phyloP scores from a whole-genome alignment of 805 yeast species.

The Komagataella phaffii region DNA sequence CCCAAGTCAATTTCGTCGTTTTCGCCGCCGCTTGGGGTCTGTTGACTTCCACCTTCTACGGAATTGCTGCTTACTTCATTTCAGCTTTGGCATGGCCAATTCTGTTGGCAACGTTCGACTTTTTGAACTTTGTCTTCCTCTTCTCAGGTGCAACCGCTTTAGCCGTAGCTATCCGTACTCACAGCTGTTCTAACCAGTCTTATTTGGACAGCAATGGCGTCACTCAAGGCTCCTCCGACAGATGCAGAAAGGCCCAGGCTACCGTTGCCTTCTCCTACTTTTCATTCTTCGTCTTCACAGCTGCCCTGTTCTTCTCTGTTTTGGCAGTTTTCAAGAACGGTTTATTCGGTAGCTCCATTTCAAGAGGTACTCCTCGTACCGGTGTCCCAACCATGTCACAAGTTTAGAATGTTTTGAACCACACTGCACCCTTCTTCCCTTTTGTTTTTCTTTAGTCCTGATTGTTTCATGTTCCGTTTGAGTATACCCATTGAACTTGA shows the following conservation, averaged over 20 bases:
- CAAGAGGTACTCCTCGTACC: constrained; percentile 46
- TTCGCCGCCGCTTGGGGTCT: constrained; percentile 84
- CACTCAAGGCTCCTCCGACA: constrained; percentile 61
- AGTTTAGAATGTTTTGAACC: constrained; percentile 35
- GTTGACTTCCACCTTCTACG: constrained; percentile 69
- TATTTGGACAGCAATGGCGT: constrained; percentile 58
- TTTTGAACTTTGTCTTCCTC: constrained; percentile 81
- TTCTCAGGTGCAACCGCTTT: constrained; percentile 91
- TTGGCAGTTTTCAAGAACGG: constrained; percentile 41
- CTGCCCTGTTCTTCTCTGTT: constrained; percentile 38
- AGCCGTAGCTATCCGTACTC: constrained; percentile 80
- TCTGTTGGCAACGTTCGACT: constrained; percentile 61
- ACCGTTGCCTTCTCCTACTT: constrained; percentile 74
- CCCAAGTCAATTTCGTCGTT: constrained; percentile 82
- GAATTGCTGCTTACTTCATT: constrained; percentile 62
- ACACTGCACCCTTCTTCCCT: neutral
- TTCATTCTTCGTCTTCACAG: constrained; percentile 63
- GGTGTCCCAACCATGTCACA: constrained; percentile 88
- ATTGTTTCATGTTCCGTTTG: neutral
- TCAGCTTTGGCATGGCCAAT: constrained; percentile 82
- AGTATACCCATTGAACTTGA: neutral
- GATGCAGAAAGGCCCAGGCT: constrained; percentile 95
- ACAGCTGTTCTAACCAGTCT: constrained; percentile 62
- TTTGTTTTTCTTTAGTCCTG: constrained; percentile 1
- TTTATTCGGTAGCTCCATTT: constrained; percentile 37